Conservation (phyloP, 768 basidiomycete genomes). For the Hydnomerulius pinastri region DNA sequence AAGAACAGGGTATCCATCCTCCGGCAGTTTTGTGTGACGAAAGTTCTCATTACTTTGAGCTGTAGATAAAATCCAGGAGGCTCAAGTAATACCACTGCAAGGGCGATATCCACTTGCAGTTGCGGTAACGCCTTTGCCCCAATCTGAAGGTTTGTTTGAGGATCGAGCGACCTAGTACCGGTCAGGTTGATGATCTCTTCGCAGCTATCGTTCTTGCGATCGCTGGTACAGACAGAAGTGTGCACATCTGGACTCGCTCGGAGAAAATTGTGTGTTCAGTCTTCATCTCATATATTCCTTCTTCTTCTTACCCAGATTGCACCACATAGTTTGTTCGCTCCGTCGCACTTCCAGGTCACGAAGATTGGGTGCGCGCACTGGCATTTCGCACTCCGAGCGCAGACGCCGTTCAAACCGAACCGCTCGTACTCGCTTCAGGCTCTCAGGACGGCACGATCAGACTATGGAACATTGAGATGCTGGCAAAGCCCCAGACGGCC, state of each 20-base stretch:
- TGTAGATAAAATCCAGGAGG: constrained; percentile 40
- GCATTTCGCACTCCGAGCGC: constrained; percentile 53
- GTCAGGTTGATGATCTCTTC: background rate
- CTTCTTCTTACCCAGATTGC: background rate
- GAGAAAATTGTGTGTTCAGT: constrained; percentile 49
- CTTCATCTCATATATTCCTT: constrained; percentile 1
- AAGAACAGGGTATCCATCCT: constrained; percentile 29
- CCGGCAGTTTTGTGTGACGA: background rate
- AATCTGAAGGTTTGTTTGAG: constrained; percentile 56
- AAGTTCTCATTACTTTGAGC: background rate
- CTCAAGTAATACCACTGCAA: constrained; percentile 63
- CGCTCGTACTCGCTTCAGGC: constrained; percentile 83
- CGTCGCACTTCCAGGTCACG: constrained; percentile 75
- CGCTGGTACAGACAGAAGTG: constrained; percentile 75
- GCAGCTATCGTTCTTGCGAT: constrained; percentile 75
- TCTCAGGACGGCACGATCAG: constrained; percentile 95
- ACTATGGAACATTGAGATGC: constrained; percentile 80
- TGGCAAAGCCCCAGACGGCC: constrained; percentile 32
- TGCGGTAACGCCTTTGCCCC: constrained; percentile 63
- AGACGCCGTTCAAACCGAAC: constrained; percentile 23
- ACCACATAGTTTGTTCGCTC: constrained; percentile 56
- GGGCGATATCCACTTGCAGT: constrained; percentile 78
- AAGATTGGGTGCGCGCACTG: constrained; percentile 92
- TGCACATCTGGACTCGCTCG: constrained; percentile 77
- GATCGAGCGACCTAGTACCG: constrained; percentile 1